phyloP scores from a whole-genome alignment of 805 yeast genomes.

The Lipomyces anomalus region DNA sequence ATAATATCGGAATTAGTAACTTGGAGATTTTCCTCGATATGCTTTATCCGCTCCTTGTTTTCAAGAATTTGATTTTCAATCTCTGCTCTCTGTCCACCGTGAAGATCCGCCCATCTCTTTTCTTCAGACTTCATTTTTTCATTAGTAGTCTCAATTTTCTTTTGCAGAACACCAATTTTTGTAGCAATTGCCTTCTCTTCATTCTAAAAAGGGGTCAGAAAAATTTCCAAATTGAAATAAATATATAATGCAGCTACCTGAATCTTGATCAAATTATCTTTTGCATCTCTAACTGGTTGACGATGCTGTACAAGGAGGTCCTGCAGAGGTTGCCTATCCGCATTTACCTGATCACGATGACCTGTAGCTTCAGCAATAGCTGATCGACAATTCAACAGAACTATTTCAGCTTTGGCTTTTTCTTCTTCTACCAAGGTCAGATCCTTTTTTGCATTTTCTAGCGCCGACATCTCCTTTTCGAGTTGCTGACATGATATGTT shows the following conservation, averaged over 20 bases:
- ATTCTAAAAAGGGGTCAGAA: not conserved
- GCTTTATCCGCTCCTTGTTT: not conserved
- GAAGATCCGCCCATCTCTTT: slow-evolving; percentile 16
- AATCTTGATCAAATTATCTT: slow-evolving; percentile 1
- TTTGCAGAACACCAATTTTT: slow-evolving; percentile 11
- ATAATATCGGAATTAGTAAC: not conserved
- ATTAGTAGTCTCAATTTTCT: slow-evolving; percentile 22
- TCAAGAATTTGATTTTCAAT: not conserved
- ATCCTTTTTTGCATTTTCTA: slow-evolving; percentile 25
- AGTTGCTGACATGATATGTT: not conserved
- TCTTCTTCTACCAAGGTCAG: slow-evolving; percentile 14
- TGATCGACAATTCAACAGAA: not conserved
- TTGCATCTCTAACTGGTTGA: not conserved
- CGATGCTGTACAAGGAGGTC: not conserved
- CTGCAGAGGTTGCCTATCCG: not conserved
- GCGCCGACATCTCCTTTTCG: not conserved
- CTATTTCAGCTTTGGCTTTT: not conserved
- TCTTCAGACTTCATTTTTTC: slow-evolving; percentile 32
- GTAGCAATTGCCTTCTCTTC: slow-evolving; percentile 1
- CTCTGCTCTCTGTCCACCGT: slow-evolving; percentile 2
- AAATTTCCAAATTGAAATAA: no score
- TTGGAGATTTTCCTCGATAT: not conserved
- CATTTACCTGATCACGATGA: not conserved
- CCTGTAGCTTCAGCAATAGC: not conserved
- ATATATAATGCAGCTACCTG: not conserved